Base-by-base conservation (phyloP, 2,329 filamentous ascomycete species). In the Penicillium sp. region DNA sequence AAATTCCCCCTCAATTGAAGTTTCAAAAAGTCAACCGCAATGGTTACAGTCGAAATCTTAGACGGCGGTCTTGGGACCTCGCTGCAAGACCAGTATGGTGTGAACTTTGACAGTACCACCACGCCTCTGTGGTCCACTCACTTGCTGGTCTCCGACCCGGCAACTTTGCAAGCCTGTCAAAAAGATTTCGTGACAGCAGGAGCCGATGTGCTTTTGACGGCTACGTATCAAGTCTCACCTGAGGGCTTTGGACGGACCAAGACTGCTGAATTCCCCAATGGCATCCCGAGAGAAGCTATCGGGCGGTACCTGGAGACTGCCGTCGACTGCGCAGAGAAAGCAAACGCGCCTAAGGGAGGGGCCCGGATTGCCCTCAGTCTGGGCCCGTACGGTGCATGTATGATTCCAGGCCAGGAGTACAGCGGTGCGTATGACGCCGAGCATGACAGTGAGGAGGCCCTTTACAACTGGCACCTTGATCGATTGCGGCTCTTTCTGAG, bases 11-110 rank as follows among this genome's bases (percentile, higher is more conserved):
- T 24, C 18, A 18, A 38, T 12, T 25, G 33, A 13, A 32, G 24
- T 24, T 12, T 7, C 26, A 38, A 49, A 28, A 18, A 45, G 39
- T 13, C n/a, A 6, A 11, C 28, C 43, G 50, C 45, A 50, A 59
- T 63, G 65, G 59, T 52, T 60, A 78, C 50, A 66, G 74, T 52
- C 67, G 56, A 57, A 36, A 56, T 86, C 42, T 75, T 86, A 35
- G 83, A 86, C 60, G 83, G 84, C 45, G 83, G 83, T 6, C 75
- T 86, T 24, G 83, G 84, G 32, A 86, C 84, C 3, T 80, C 81
- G 0, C 79, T 86, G 3, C 76, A 83, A 59, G 77, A 82, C 50
- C 50, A 75, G 27, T 79, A 83, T 62, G 65, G 66, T 47, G 60
- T 78, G 50, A 69, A 62, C 11, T 86, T 86, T 63, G 67, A 70